Evolutionary conservation across 495 filamentous ascomycete species (phyloP).

Genomic region (Cercophora newfieldiana): DNA sequence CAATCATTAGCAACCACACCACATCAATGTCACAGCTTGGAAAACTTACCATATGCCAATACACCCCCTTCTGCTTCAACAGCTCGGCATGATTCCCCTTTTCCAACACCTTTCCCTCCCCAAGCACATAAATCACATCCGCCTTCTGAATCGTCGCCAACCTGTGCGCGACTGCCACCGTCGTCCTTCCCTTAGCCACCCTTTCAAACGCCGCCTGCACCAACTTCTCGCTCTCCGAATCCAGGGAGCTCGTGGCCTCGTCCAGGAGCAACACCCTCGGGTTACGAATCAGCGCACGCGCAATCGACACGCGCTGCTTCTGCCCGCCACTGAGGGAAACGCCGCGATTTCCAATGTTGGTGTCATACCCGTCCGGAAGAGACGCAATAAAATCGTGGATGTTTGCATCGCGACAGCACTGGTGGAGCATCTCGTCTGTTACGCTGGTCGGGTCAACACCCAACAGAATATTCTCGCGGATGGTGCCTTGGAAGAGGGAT

Average conservation of each 20-base stretch:
- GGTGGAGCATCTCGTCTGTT: slow-evolving; percentile 52
- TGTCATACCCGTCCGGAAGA: slow-evolving; percentile 61
- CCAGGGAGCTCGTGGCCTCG: slow-evolving; percentile 75
- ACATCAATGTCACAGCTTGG: neutral
- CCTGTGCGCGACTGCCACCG: slow-evolving; percentile 70
- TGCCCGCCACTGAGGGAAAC: slow-evolving; percentile 73
- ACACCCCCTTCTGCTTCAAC: slow-evolving; percentile 47
- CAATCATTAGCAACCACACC: slow-evolving; percentile 12
- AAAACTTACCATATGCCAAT: slow-evolving; percentile 44
- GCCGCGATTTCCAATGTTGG: slow-evolving; percentile 61
- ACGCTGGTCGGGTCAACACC: slow-evolving; percentile 44
- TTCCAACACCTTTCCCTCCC: slow-evolving; percentile 53
- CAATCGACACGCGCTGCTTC: slow-evolving; percentile 73
- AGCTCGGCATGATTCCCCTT: slow-evolving; percentile 53
- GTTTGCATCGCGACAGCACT: slow-evolving; percentile 60
- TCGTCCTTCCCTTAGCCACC: slow-evolving; percentile 61
- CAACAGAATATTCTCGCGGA: slow-evolving; percentile 59
- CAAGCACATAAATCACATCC: slow-evolving; percentile 56
- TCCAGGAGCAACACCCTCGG: slow-evolving; percentile 73
- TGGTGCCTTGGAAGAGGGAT: slow-evolving; percentile 55
- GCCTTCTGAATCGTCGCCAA: slow-evolving; percentile 55
- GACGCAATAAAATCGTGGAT: slow-evolving; percentile 63
- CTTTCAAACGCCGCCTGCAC: slow-evolving; percentile 69
- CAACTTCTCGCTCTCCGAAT: slow-evolving; percentile 69
- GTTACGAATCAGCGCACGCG: slow-evolving; percentile 70